Percentiles rank a stretch among this genome's conserved stretches.
phyloP scores from a whole-genome alignment of 2,329 filamentous ascomycete species.

The Fusarium falciforme region DNA sequence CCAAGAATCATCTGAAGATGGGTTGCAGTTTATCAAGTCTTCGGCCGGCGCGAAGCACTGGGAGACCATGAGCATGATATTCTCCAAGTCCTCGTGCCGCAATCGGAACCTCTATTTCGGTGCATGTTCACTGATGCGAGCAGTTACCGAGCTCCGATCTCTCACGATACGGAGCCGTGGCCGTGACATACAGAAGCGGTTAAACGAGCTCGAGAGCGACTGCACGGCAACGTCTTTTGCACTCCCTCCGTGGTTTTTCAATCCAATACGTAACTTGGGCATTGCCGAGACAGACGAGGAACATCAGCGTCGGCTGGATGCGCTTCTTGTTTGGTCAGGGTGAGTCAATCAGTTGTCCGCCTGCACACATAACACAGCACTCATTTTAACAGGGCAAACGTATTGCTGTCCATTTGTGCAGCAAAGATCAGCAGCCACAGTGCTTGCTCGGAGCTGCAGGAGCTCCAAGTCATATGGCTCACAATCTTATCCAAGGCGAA shows the following conservation, averaged over 20 bases:
- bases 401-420: neutral
- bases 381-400: neutral
- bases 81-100: neutral
- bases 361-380: neutral
- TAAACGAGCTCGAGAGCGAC: neutral
- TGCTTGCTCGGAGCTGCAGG: neutral
- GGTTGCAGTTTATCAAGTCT: neutral
- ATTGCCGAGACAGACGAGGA: neutral
- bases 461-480: neutral
- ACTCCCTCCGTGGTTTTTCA: neutral
- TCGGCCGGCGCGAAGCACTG: neutral
- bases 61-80: neutral
- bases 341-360: neutral
- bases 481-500: neutral
- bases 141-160: neutral
- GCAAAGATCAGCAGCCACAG: neutral
- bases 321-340: neutral
- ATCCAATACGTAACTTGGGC: neutral
- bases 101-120: neutral
- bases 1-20: neutral
- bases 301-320: neutral
- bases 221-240: neutral
- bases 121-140: neutral
- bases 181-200: neutral
- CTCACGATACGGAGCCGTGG: neutral